These are phyloP conservation scores for Chlorella sorokiniana DNA, from an alignment of 139 green algal species.

Conservation along the genomic window DNA sequence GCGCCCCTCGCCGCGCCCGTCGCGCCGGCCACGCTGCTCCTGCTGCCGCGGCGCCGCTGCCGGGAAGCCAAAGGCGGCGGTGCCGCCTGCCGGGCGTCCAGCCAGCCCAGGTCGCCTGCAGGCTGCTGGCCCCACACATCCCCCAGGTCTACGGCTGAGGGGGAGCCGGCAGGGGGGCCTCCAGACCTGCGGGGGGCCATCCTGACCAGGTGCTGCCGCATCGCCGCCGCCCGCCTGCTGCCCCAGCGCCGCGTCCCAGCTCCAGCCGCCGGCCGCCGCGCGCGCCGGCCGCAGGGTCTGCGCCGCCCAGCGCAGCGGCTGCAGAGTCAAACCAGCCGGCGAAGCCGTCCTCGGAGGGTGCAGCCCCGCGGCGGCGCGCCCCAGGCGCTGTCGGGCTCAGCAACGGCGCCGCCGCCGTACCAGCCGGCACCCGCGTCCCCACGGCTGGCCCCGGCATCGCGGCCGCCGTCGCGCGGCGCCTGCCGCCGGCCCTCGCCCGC, in stretches of 20 bases:
- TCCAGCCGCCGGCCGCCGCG: constrained; percentile 1
- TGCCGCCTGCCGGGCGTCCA: too few relatives aligned
- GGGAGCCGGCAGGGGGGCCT: not conserved
- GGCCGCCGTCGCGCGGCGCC: not conserved
- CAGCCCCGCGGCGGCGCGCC: not conserved
- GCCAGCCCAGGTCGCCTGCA: not conserved
- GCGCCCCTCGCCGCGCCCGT: not conserved
- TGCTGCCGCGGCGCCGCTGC: constrained; percentile 4
- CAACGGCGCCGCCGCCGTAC: not conserved
- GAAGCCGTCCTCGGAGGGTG: not conserved
- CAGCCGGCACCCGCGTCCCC: not conserved
- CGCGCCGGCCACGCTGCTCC: not conserved
- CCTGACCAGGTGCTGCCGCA: not conserved
- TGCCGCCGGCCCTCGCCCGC: not conserved
- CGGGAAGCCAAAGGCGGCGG: not conserved
- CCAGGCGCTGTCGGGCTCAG: not conserved
- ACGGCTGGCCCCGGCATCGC: not conserved
- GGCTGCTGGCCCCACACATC: constrained; percentile 13
- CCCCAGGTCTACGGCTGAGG: not conserved
- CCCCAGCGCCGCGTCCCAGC: constrained; percentile 11
- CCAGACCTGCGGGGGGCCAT: not conserved
- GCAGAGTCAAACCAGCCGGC: constrained; percentile 8
- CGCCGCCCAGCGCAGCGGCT: not conserved
- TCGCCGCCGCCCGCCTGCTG: not conserved
- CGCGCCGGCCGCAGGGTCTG: not conserved